Evolutionary conservation across 164 flowering plant genomes (phyloP).

Genomic region (Tinospora cordifolia): DNA sequence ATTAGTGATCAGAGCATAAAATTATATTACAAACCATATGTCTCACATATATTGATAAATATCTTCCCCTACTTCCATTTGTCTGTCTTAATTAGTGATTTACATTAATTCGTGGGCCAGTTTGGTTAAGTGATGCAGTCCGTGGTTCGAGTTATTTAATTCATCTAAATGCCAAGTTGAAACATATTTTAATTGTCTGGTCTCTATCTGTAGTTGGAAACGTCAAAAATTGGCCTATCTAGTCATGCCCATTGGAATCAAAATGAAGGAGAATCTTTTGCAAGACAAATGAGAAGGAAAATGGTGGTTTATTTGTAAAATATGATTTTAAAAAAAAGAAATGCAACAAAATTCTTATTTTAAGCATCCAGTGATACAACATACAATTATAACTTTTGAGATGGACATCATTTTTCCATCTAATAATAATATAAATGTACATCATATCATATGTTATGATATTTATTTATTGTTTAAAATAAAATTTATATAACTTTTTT

Average conservation of each 20-base stretch:
- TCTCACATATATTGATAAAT: background rate
- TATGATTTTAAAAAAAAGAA: background rate
- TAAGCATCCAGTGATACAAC: no score
- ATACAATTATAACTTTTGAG: no score
- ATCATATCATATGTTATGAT: no score
- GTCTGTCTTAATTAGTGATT: background rate
- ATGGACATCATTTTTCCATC: no score
- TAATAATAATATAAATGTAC: no score
- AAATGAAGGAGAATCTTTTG: background rate
- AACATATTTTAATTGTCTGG: background rate
- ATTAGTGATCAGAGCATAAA: background rate
- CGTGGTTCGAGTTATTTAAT: background rate
- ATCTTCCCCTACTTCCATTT: slow-evolving; percentile 1
- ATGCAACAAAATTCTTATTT: no score
- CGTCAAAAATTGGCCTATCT: background rate
- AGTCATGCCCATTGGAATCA: background rate
- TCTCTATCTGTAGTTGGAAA: background rate
- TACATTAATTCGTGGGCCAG: background rate
- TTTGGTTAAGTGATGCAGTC: no score
- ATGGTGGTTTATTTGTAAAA: background rate
- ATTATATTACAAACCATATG: background rate
- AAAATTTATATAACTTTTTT: no score
- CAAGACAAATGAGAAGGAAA: background rate
- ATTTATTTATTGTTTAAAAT: no score
- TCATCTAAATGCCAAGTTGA: background rate